Conservation (phyloP, 495 filamentous ascomycete genomes). For the Aspergillus steynii region DNA sequence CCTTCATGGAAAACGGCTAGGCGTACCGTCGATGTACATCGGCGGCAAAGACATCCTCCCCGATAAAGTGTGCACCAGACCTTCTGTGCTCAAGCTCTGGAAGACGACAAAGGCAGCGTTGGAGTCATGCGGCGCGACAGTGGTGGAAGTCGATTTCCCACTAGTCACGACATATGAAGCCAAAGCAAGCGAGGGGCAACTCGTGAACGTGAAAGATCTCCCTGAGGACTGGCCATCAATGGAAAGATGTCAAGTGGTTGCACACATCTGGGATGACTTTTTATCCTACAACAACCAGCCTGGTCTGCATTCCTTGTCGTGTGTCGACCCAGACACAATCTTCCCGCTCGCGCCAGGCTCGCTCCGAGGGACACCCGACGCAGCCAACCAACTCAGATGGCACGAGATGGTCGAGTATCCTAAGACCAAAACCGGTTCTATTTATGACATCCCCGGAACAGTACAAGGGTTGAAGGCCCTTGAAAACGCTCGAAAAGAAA, state of each 20-base stretch:
- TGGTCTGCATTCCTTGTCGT: slow-evolving; percentile 25
- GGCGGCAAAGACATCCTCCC: slow-evolving; percentile 25
- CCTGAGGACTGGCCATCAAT: slow-evolving; percentile 34
- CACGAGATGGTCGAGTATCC: slow-evolving; percentile 37
- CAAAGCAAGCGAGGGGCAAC: slow-evolving; percentile 27
- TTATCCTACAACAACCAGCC: slow-evolving; percentile 27
- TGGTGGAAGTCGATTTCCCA: slow-evolving; percentile 37
- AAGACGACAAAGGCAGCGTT: slow-evolving; percentile 23
- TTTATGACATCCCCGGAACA: slow-evolving; percentile 28
- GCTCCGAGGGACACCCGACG: slow-evolving; percentile 30
- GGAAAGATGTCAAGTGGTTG: slow-evolving; percentile 35
- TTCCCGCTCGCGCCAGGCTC: slow-evolving; percentile 36
- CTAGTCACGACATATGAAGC: slow-evolving; percentile 33
- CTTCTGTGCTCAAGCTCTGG: slow-evolving; percentile 35
- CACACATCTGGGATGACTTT: slow-evolving; percentile 40
- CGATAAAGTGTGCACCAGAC: slow-evolving; percentile 27
- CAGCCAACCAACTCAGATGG: slow-evolving; percentile 33
- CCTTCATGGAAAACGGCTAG: slow-evolving; percentile 32
- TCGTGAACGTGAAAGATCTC: slow-evolving; percentile 33
- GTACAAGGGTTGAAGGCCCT: slow-evolving; percentile 30
- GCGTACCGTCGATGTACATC: slow-evolving; percentile 38
- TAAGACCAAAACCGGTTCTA: slow-evolving; percentile 23
- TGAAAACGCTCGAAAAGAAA: slow-evolving; percentile 32
- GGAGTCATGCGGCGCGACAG: slow-evolving; percentile 32
- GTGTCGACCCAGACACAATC: slow-evolving; percentile 32